Conservation (phyloP, 257 asterid species). For the Scutellaria baicalensis region DNA sequence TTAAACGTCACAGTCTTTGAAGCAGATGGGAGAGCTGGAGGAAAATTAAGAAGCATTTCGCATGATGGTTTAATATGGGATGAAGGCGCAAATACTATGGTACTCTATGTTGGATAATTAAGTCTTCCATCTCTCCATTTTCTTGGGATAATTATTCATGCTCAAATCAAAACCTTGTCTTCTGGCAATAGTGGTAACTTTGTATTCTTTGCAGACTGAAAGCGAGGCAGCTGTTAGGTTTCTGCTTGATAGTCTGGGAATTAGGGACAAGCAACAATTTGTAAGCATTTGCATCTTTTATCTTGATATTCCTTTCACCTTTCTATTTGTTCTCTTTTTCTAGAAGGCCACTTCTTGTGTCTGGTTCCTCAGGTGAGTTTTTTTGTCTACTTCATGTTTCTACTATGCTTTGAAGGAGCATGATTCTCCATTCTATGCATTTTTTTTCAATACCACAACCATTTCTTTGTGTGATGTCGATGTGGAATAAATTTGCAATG, state of each 20-base stretch:
- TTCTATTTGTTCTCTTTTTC: not conserved
- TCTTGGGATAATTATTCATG: conserved; percentile 4
- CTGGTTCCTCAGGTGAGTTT: not conserved
- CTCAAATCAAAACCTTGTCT: not conserved
- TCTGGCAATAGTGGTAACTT: not conserved
- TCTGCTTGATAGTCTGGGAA: conserved; percentile 78
- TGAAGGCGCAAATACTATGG: conserved; percentile 98
- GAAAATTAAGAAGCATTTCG: conserved; percentile 63
- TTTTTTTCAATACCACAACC: not conserved
- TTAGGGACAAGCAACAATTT: conserved; percentile 73
- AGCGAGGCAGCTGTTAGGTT: conserved; percentile 62
- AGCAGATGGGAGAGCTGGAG: conserved; percentile 80
- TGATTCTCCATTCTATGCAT: not conserved
- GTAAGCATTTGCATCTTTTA: conserved; percentile 33
- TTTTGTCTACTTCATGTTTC: not conserved
- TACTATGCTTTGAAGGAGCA: not conserved
- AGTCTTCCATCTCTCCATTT: conserved; percentile 1
- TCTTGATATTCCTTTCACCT: not conserved
- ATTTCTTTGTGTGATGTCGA: not conserved
- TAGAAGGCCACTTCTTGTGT: not conserved
- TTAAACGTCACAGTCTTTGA: conserved; percentile 76
- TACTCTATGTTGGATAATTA: conserved; percentile 12
- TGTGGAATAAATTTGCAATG: not conserved
- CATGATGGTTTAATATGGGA: conserved; percentile 84
- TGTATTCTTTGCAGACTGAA: conserved; percentile 56